phyloP scores from a whole-genome alignment of 345 rosid species.

The Brassica incana region DNA sequence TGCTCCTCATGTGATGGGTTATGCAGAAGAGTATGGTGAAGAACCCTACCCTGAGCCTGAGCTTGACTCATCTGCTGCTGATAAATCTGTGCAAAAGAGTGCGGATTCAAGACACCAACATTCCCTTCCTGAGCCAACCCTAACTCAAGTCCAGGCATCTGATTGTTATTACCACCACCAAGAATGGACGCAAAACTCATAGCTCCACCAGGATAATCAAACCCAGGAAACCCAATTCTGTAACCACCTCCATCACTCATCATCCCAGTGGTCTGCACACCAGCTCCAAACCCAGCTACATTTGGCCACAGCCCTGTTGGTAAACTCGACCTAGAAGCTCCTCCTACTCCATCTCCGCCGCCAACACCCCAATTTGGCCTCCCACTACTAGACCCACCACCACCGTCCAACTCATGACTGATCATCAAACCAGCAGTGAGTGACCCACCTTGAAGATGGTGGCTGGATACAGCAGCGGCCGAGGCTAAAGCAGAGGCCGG shows the following conservation, averaged over 20 bases:
- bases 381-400: conserved; percentile 47
- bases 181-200: conserved; percentile 82
- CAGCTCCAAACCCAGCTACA: conserved; percentile 58
- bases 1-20: conserved; percentile 47
- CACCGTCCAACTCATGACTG: conserved; percentile 55
- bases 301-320: conserved; percentile 75
- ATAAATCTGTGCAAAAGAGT: conserved; percentile 76
- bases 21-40: conserved; percentile 49
- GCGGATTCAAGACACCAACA: conserved; percentile 78
- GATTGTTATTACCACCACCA: conserved; percentile 52
- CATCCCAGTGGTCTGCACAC: conserved; percentile 49
- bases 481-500: conserved; percentile 89
- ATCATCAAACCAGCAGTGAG: conserved; percentile 71
- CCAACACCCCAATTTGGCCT: conserved; percentile 70
- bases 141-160: conserved; percentile 88
- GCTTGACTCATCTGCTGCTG: conserved; percentile 93
- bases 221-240: conserved; percentile 73
- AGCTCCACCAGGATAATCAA: conserved; percentile 74
- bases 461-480: conserved; percentile 61
- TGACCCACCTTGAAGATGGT: conserved; percentile 56
- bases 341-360: conserved; percentile 52
- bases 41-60: conserved; percentile 42
- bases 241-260: conserved; percentile 60
- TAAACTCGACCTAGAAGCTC: conserved; percentile 61
- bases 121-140: conserved; percentile 92